Base-by-base conservation (phyloP, 2,329 filamentous ascomycete species). In the Truncatella angustata region DNA sequence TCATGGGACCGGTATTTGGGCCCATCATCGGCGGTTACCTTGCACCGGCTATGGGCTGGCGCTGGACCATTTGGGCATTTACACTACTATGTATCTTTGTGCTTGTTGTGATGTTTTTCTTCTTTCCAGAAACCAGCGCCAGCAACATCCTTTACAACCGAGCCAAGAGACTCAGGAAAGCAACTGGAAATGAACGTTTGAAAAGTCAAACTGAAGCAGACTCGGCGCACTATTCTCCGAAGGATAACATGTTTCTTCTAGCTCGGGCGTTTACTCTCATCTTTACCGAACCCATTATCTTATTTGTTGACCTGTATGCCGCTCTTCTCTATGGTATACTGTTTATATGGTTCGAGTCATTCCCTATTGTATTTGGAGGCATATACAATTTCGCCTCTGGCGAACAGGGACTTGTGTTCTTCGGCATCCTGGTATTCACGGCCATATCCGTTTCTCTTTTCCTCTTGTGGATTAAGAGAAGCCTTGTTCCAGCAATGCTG, bases 51-150 rank as follows among this genome's bases (percentile, higher is more conserved):
- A 65, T 73, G 54, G 61, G 60, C 4, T 81, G 77, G 78, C 70
- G 74, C 10, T 80, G 76, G 76, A 68, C 73, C 0, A 64, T 74
- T 30, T 77, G 74, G 84, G 83, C 48, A 75, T 81, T 35, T 1
- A 67, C 79, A 10, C 58, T 77, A 26, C 64, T 69, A 32, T 78
- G 66, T 24, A 61, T 66, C 35, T 57, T 64, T 11, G 63, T 69
- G 5, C 65, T 72, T 2, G 66, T 66, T 46, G 43, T 85, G 58
- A 73, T 88, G 14, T 52, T 64, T 35, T 62, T 81, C 55, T 71
- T 76, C 50, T 70, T 84, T 7, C 82, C 81, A 0, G 81, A 85
- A 63, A 84, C 81, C 0, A 73, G 66, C 11, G 65, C 75, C 0
- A 65, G 71, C 2, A 82, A 76, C 51, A 82, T 85, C 56, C 71